Conservation (phyloP, 208 protist genomes). For the Blastocrithidia nonstop region DNA sequence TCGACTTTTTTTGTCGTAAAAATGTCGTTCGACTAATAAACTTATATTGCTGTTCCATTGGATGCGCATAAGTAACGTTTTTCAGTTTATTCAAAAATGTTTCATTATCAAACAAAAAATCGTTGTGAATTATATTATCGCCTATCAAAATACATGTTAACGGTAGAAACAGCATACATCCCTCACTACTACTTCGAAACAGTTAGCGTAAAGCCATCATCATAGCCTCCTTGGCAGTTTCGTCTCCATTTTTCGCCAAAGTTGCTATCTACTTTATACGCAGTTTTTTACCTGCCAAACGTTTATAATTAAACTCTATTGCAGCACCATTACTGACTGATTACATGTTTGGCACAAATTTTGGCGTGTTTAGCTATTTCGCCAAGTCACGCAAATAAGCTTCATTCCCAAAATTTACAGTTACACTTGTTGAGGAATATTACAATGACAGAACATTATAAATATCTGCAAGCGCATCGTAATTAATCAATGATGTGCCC, state of each 20-base stretch:
- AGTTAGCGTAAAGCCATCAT: slow-evolving; percentile 27
- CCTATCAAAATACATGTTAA: slow-evolving; percentile 40
- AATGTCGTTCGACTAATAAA: slow-evolving; percentile 41
- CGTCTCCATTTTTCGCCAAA: slow-evolving; percentile 29
- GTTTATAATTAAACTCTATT: slow-evolving; percentile 34
- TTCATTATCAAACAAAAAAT: slow-evolving; percentile 35
- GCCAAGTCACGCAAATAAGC: slow-evolving; percentile 11
- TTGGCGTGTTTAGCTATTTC: slow-evolving; percentile 4
- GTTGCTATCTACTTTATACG: slow-evolving; percentile 22
- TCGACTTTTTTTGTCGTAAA: slow-evolving; percentile 36
- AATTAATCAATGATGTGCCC: slow-evolving; percentile 42
- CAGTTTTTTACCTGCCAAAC: not conserved
- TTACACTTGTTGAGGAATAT: slow-evolving; percentile 21
- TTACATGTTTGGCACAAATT: slow-evolving; percentile 21
- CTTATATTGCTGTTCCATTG: slow-evolving; percentile 35
- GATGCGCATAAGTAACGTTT: slow-evolving; percentile 22
- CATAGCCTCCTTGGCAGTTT: slow-evolving; percentile 28
- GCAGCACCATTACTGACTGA: slow-evolving; percentile 19
- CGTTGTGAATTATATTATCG: slow-evolving; percentile 48
- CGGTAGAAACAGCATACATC: slow-evolving; percentile 41
- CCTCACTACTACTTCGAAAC: slow-evolving; percentile 24
- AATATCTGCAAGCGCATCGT: slow-evolving; percentile 11
- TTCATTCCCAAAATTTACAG: slow-evolving; percentile 4
- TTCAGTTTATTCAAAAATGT: slow-evolving; percentile 11
- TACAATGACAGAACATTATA: slow-evolving; percentile 38